Evolutionary conservation across 441 rosid genomes (phyloP), one percentile per base, ranked within the genome.

Genomic region (Mallotus japonicus): DNA sequence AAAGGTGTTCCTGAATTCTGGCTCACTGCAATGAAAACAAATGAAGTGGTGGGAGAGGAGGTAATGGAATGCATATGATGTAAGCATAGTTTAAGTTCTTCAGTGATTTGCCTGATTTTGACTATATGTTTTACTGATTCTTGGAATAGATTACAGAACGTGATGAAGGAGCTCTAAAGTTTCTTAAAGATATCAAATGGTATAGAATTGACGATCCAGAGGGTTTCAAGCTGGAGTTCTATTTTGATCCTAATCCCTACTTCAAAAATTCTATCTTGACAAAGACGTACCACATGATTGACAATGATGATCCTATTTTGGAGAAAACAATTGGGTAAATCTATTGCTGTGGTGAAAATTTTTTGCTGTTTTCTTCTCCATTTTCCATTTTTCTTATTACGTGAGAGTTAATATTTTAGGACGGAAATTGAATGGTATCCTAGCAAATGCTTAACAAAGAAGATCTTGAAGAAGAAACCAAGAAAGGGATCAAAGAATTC

Each of bases 1-100:
- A 88, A 87, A 80, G 97, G 97, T 72, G 92, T 93, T 10, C 95
- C 98, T 9, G 84, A 84, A 47, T 92, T 92, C 83, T 92, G 98
- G 95, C 88, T 88, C 10, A 85, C 67, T 73, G 92, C 93, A 4
- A 71, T 92, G 89, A 92, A 85, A 78, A 86, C 83, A 74, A 90
- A 92, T 80, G 97, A 85, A 70, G 91, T 85, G 44, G 82, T 87
- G 4, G 83, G 81, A 54, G 93, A 89, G 40, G 97, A 91, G 92
- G 96, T 90, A 71, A 60, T 49, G 16, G 22, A 22, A 37, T 58
- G 59, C 5, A 37, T 37, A 4, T 17, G 12, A 67, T 9, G 81
- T 67, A 34, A 53, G 34, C 67, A 11, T 17, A 28, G 63, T 19
- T 12, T 14, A 32, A n/a, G 47, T 53, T 62, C 24, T 51, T 10